Conservation (phyloP, 768 basidiomycete species). For the Arthromyces matolae region DNA sequence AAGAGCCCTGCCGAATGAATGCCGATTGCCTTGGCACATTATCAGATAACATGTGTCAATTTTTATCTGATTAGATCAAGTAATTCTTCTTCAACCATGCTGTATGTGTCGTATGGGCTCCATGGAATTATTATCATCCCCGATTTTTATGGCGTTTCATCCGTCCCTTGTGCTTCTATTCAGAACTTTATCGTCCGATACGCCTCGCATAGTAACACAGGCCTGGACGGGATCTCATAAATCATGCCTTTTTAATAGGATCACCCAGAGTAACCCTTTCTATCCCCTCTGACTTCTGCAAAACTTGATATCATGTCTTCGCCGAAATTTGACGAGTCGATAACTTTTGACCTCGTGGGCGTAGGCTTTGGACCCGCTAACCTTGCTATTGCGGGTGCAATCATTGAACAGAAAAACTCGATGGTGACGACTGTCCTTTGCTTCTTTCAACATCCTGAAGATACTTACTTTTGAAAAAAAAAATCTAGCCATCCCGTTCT, state of each 20-base stretch:
- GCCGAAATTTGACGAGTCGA: constrained; percentile 12
- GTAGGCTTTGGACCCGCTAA: constrained; percentile 54
- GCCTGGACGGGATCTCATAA: neutral
- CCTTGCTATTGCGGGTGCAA: constrained; percentile 46
- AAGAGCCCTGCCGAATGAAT: constrained; percentile 16
- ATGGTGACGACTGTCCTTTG: constrained; percentile 6
- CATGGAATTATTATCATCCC: constrained; percentile 8
- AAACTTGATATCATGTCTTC: constrained; percentile 8
- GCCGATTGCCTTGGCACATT: constrained; percentile 14
- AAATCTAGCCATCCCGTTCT: constrained; percentile 1
- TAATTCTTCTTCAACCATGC: neutral
- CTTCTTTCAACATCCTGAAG: constrained; percentile 7
- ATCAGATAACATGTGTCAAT: constrained; percentile 24
- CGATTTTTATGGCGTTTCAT: constrained; percentile 1
- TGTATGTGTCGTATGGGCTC: neutral
- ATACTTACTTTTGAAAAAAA: constrained; percentile 6
- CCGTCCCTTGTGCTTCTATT: neutral
- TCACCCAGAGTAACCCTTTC: neutral
- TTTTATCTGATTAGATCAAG: constrained; percentile 26
- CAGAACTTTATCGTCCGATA: neutral
- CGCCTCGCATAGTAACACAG: neutral
- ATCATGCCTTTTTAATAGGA: neutral
- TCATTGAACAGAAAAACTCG: constrained; percentile 39
- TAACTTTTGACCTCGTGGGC: constrained; percentile 43
- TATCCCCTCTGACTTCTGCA: neutral